Evolutionary conservation across 305 asterid species (phyloP).

Genomic region (Solanum hybrid): DNA sequence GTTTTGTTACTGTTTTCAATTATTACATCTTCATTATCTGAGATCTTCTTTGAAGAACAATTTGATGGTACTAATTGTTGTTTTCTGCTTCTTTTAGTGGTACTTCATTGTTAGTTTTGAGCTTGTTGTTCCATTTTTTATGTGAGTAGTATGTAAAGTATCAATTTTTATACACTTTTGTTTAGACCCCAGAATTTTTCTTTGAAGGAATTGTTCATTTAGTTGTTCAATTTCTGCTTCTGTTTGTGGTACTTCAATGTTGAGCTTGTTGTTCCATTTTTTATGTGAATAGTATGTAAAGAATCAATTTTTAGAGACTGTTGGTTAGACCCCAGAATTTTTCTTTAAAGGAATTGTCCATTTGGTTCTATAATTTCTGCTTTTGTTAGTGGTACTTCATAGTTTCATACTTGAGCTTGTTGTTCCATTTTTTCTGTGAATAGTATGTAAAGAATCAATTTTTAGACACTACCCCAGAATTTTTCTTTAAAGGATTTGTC

Average conservation of each 20-base stretch:
- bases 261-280: not conserved
- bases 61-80: slow-evolving; percentile 47
- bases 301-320: not conserved
- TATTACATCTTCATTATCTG: slow-evolving; percentile 35
- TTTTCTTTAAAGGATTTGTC: not conserved
- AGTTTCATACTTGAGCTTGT: not conserved
- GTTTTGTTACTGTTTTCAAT: slow-evolving; percentile 15
- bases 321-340: not conserved
- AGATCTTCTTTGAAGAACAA: slow-evolving; percentile 77
- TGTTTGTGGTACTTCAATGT: not conserved
- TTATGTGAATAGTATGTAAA: not conserved
- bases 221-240: not conserved
- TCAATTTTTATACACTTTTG: not conserved
- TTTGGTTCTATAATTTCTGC: not conserved
- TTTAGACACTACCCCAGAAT: not conserved
- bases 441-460: not conserved
- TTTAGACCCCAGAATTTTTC: not conserved
- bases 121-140: not conserved
- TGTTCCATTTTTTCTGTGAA: not conserved
- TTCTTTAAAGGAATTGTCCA: not conserved
- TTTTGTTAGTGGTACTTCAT: not conserved
- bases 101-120: not conserved
- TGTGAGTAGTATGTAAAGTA: not conserved
- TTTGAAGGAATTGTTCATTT: not conserved
- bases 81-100: not conserved